Evolutionary conservation across 2,329 filamentous ascomycete species (phyloP).

Genomic region (Aspergillus piperis): DNA sequence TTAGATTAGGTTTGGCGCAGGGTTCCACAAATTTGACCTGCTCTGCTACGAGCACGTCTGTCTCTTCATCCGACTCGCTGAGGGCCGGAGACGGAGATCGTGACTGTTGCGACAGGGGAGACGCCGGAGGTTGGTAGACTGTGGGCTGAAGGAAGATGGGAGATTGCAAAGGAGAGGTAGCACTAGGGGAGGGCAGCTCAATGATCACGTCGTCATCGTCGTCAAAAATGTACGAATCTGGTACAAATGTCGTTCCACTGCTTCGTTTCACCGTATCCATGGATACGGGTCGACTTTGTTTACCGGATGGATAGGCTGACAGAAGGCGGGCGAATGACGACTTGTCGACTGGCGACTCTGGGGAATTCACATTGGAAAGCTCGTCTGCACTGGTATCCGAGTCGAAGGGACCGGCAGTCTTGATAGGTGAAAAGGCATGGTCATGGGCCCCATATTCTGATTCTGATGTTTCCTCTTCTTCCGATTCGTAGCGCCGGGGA

Average conservation of each 20-base stretch:
- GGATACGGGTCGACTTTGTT: constrained; percentile 34
- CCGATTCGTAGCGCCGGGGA: constrained; percentile 40
- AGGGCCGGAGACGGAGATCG: constrained; percentile 32
- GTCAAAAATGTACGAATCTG: constrained; percentile 35
- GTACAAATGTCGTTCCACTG: constrained; percentile 33
- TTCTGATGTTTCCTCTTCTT: constrained; percentile 43
- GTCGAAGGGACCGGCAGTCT: constrained; percentile 27
- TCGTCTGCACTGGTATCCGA: constrained; percentile 37
- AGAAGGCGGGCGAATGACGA: constrained; percentile 19
- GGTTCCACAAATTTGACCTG: constrained; percentile 36
- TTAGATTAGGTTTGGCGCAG: constrained; percentile 32
- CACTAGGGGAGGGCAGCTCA: constrained; percentile 35
- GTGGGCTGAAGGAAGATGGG: constrained; percentile 32
- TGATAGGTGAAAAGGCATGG: constrained; percentile 34
- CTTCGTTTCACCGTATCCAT: constrained; percentile 39
- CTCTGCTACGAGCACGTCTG: constrained; percentile 36
- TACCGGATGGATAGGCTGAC: constrained; percentile 25
- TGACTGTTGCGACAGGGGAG: constrained; percentile 19
- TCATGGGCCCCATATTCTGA: constrained; percentile 37
- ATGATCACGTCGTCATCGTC: constrained; percentile 36
- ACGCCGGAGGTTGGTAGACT: constrained; percentile 32
- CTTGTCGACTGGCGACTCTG: constrained; percentile 26
- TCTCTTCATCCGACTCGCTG: constrained; percentile 33
- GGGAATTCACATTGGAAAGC: constrained; percentile 23
- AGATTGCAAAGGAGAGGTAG: constrained; percentile 29